Evolutionary conservation across 768 basidiomycete genomes (phyloP).

Genomic region (Agaricus subrufescens): DNA sequence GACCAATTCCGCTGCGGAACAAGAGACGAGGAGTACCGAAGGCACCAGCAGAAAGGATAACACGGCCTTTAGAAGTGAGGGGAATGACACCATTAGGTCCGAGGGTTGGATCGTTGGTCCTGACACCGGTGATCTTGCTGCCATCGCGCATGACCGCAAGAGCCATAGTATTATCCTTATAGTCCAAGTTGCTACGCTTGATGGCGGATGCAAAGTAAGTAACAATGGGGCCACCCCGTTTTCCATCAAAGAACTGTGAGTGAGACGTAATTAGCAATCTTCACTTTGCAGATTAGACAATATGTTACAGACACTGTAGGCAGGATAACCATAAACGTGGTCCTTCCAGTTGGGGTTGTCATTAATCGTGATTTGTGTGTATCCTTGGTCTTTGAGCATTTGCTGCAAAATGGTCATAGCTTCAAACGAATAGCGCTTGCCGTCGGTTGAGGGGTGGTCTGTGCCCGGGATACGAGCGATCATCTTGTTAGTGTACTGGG

Average conservation of each 20-base stretch:
- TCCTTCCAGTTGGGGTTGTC: constrained; percentile 52
- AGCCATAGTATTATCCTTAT: constrained; percentile 44
- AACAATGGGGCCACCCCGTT: constrained; percentile 52
- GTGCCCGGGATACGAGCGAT: constrained; percentile 50
- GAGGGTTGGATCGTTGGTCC: constrained; percentile 53
- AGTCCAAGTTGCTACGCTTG: constrained; percentile 46
- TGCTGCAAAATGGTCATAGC: constrained; percentile 34
- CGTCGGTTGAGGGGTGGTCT: constrained; percentile 56
- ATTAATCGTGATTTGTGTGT: constrained; percentile 51
- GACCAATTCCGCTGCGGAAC: constrained; percentile 60
- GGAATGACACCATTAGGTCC: constrained; percentile 53
- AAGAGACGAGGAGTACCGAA: constrained; percentile 54
- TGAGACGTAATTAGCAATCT: neutral
- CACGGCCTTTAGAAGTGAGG: constrained; percentile 51
- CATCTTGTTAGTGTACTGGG: constrained; percentile 44
- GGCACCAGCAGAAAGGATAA: constrained; percentile 54
- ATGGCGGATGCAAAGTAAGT: constrained; percentile 58
- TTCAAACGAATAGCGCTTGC: constrained; percentile 53
- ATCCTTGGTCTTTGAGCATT: constrained; percentile 46
- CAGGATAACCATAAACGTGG: constrained; percentile 53
- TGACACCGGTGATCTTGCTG: constrained; percentile 50
- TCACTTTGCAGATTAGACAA: neutral
- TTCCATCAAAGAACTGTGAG: constrained; percentile 36
- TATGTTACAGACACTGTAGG: constrained; percentile 28
- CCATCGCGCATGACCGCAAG: constrained; percentile 54